Evolutionary conservation across 2,329 filamentous ascomycete species (phyloP).

Genomic region (Verticillium klebahnii): DNA sequence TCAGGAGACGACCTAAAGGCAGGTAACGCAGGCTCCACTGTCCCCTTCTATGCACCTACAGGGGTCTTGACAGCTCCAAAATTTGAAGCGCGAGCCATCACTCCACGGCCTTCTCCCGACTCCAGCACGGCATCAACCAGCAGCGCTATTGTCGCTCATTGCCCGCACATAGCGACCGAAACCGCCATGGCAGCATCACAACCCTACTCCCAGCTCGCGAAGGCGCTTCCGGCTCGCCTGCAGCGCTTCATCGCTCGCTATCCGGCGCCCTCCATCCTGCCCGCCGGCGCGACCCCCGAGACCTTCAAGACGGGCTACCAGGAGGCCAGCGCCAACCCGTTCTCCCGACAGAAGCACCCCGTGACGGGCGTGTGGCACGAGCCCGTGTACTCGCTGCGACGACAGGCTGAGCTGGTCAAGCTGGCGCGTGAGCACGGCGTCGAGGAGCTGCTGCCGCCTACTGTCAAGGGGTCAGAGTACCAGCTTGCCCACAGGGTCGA

Average conservation of each 20-base stretch:
- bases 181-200: constrained; percentile 7
- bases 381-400: constrained; percentile 75
- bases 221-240: constrained; percentile 71
- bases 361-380: constrained; percentile 78
- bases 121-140: background rate
- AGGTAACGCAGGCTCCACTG: background rate
- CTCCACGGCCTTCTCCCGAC: background rate
- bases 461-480: constrained; percentile 69
- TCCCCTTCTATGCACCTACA: constrained; percentile 6
- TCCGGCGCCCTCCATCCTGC: constrained; percentile 64
- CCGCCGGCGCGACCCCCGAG: constrained; percentile 34
- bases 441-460: constrained; percentile 73
- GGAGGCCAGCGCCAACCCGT: constrained; percentile 67
- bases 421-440: constrained; percentile 74
- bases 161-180: background rate
- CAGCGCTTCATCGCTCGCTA: constrained; percentile 86
- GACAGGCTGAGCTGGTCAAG: constrained; percentile 89
- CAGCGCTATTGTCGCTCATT: background rate
- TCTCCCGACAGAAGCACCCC: constrained; percentile 73
- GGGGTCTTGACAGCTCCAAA: constrained; percentile 7
- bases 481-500: constrained; percentile 69
- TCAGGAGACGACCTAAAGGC: too few relatives aligned
- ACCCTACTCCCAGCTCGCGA: constrained; percentile 55
- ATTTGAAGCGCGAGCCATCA: constrained; percentile 6
- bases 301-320: constrained; percentile 46